Conservation (phyloP, 306 rosid species). For the Vicia sativa region DNA sequence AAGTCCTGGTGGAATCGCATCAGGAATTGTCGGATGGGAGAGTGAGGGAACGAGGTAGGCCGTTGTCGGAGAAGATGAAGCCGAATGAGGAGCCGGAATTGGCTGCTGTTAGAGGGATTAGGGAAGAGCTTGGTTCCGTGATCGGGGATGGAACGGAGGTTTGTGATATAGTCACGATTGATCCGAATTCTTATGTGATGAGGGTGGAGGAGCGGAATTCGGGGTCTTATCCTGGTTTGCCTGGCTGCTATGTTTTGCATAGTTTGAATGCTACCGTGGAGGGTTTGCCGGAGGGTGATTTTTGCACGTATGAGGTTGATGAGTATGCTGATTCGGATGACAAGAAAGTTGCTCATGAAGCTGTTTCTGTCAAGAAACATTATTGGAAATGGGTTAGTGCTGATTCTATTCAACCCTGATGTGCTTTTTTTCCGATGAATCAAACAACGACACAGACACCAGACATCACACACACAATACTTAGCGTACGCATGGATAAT, state of each 20-base stretch:
- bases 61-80: constrained; percentile 95
- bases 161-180: constrained; percentile 51
- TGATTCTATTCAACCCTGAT: constrained; percentile 55
- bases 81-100: constrained; percentile 78
- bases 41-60: constrained; percentile 64
- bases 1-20: constrained; percentile 61
- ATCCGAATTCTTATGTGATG: constrained; percentile 71
- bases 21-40: constrained; percentile 82
- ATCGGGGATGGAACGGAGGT: constrained; percentile 32
- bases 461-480: background rate
- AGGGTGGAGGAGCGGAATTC: constrained; percentile 83
- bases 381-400: constrained; percentile 90
- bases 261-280: constrained; percentile 66
- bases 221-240: constrained; percentile 86
- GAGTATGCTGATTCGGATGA: constrained; percentile 56
- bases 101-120: constrained; percentile 71
- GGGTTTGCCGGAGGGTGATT: constrained; percentile 81
- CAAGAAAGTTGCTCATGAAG: constrained; percentile 49
- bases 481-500: background rate
- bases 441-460: background rate
- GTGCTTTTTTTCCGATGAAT: background rate
- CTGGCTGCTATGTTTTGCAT: constrained; percentile 85
- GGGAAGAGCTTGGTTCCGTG: constrained; percentile 85
- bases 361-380: constrained; percentile 88
- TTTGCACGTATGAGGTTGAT: constrained; percentile 73